A percentile compares a stretch with the other conserved stretches of the same genome.
phyloP scores from a whole-genome alignment of 495 filamentous ascomycete genomes.

The Aspergillus sparsus region DNA sequence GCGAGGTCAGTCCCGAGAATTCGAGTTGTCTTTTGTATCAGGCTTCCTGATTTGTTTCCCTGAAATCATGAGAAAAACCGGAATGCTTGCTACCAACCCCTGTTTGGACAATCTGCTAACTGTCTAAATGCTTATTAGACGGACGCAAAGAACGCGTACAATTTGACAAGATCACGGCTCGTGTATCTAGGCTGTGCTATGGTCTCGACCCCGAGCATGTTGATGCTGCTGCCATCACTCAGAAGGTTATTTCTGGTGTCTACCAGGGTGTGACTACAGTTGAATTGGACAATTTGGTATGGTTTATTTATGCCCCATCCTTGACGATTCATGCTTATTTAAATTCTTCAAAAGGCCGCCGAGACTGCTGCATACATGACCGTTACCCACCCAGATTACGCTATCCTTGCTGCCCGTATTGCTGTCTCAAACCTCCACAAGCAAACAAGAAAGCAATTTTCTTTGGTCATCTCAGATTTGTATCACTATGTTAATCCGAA shows the following conservation, averaged over 20 bases:
- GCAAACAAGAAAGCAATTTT: constrained; percentile 99
- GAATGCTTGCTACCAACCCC: constrained; percentile 29
- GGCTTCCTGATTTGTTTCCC: neutral
- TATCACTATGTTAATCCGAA: constrained; percentile 97
- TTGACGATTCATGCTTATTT: constrained; percentile 14
- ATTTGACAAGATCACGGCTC: constrained; percentile 99
- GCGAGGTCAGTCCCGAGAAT: constrained; percentile 55
- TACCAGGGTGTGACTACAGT: constrained; percentile 97
- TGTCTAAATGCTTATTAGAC: constrained; percentile 55
- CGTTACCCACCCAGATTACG: constrained; percentile 97
- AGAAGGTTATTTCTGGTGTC: constrained; percentile 98
- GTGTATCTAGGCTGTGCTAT: constrained; percentile 96
- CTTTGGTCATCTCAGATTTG: constrained; percentile 85
- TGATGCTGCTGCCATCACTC: constrained; percentile 95
- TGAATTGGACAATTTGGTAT: constrained; percentile 93
- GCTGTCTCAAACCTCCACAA: constrained; percentile 99
- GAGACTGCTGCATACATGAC: constrained; percentile 99
- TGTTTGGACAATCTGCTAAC: constrained; percentile 26
- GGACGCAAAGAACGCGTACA: constrained; percentile 99
- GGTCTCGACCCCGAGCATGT: constrained; percentile 95
- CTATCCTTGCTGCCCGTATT: constrained; percentile 96
- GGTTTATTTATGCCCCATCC: constrained; percentile 26
- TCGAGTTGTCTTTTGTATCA: neutral
- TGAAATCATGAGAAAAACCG: no score
- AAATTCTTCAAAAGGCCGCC: constrained; percentile 66